Evolutionary conservation across 352 stramenopile species (phyloP), one percentile per base, ranked within the genome.

Genomic region (Pythium coloratum): DNA sequence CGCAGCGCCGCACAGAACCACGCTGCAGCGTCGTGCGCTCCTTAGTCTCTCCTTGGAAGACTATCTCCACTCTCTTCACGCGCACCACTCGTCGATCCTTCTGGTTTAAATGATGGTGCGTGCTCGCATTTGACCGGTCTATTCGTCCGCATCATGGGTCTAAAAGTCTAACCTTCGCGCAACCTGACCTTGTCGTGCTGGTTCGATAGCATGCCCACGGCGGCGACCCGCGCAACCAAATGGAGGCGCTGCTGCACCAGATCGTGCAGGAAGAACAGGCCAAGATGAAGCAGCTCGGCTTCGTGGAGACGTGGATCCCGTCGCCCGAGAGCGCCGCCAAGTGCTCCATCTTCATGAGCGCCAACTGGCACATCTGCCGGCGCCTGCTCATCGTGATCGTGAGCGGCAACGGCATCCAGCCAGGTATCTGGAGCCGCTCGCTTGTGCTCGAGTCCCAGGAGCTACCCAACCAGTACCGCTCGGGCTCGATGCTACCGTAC

Each of bases 181-280:
- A 42, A 65, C 57, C 44, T 64, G 26, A 30, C 30, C 13, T 59
- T 14, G 24, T 30, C 26, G 28, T 24, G 20, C 54, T 24, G 20
- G 30, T 59, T 24, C 3, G 13, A 16, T 64, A 77, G 28, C 62
- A 84, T 68, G 69, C 76, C 64, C 62, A 61, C 20, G 69, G 77
- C 67, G 71, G 70, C 64, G 77, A 83, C 51, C 81, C 78, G 36
- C 76, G 75, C 51, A 84, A 66, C 50, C 65, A 80, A 64, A 94
- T 94, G 86, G 86, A 94, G 72, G 73, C 77, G 59, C 77, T 88
- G n/a, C 65, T 94, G 71, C 81, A 88, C 62, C 84, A 91, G 75
- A 94, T 94, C 70, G 86, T 94, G 66, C 79, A 86, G 36, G 84
- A 94, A 57, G 86, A 94, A 66, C 86, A 94, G 79, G 71, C 84